These are phyloP conservation scores for Russula sp. DNA, from an alignment of 768 basidiomycete genomes.

Conservation along the genomic window DNA sequence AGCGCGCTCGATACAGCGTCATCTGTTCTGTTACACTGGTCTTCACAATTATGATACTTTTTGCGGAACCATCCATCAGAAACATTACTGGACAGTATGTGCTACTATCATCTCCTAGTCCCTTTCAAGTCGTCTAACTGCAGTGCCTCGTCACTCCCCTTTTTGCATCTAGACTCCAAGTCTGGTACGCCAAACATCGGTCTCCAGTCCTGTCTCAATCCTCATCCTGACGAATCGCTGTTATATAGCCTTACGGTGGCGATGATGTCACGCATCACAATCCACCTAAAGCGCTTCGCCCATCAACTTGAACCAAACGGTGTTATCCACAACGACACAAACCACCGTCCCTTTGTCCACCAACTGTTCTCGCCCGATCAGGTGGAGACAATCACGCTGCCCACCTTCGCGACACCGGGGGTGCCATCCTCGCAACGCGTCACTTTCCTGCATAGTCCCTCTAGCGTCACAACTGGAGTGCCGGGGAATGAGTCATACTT, in stretches of 20 bases:
- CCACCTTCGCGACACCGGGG: neutral
- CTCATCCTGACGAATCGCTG: neutral
- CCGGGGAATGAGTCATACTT: neutral
- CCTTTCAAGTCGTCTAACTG: neutral
- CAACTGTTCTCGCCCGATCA: neutral
- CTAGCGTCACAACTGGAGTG: neutral
- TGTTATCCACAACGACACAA: neutral
- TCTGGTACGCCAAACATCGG: constrained; percentile 1
- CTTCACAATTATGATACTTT: constrained; percentile 34
- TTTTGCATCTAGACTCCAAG: neutral
- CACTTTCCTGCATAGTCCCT: neutral
- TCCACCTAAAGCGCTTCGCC: constrained; percentile 34
- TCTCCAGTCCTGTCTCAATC: too few relatives aligned
- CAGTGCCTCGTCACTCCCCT: neutral
- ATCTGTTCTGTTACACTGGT: constrained; percentile 35
- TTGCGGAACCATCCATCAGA: constrained; percentile 27
- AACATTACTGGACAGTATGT: constrained; percentile 33
- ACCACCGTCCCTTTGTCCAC: neutral
- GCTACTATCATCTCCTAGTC: neutral
- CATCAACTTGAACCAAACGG: constrained; percentile 28
- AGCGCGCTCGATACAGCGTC: constrained; percentile 23
- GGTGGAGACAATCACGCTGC: neutral
- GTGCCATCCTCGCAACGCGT: neutral
- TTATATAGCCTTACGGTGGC: constrained; percentile 34
- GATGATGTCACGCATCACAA: constrained; percentile 65